Evolutionary conservation across 2,329 filamentous ascomycete genomes (phyloP).

Genomic region (Cladosporium phlei): DNA sequence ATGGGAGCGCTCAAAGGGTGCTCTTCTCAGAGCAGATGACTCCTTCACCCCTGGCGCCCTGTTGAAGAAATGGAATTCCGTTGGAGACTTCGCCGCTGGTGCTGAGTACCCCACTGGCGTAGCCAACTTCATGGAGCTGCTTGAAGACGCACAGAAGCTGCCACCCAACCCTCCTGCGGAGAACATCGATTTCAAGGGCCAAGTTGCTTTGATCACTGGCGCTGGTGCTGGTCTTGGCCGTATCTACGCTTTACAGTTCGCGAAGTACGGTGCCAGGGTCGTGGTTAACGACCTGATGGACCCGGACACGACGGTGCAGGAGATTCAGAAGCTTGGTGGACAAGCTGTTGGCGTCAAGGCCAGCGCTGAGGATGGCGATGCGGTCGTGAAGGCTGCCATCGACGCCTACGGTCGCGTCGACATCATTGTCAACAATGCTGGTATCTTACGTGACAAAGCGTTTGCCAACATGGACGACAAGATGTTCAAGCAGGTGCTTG

Average conservation of each 20-base stretch:
- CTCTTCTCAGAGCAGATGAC: constrained; percentile 82
- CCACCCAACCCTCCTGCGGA: constrained; percentile 66
- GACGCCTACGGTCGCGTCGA: constrained; percentile 91
- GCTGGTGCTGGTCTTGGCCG: constrained; percentile 88
- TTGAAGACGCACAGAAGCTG: constrained; percentile 78
- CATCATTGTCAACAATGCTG: constrained; percentile 95
- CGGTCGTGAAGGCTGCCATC: constrained; percentile 86
- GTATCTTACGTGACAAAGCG: constrained; percentile 95
- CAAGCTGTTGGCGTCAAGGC: constrained; percentile 91
- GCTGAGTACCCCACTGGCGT: constrained; percentile 78
- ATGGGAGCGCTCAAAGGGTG: constrained; percentile 90
- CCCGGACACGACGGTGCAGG: constrained; percentile 82
- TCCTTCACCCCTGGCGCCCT: constrained; percentile 83
- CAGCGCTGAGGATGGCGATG: constrained; percentile 86
- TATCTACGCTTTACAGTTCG: constrained; percentile 81
- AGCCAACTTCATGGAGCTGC: constrained; percentile 80
- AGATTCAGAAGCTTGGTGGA: constrained; percentile 85
- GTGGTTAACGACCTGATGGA: constrained; percentile 96
- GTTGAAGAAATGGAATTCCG: constrained; percentile 81
- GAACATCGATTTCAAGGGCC: constrained; percentile 74
- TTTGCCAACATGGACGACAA: constrained; percentile 96
- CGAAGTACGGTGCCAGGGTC: constrained; percentile 74
- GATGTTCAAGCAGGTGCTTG: constrained; percentile 86
- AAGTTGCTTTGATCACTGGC: constrained; percentile 82
- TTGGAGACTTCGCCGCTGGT: constrained; percentile 72